Percentiles rank a stretch among this genome's conserved stretches.
phyloP scores from a whole-genome alignment of 2,329 filamentous ascomycete genomes.

The Colletotrichum orchidophilum region DNA sequence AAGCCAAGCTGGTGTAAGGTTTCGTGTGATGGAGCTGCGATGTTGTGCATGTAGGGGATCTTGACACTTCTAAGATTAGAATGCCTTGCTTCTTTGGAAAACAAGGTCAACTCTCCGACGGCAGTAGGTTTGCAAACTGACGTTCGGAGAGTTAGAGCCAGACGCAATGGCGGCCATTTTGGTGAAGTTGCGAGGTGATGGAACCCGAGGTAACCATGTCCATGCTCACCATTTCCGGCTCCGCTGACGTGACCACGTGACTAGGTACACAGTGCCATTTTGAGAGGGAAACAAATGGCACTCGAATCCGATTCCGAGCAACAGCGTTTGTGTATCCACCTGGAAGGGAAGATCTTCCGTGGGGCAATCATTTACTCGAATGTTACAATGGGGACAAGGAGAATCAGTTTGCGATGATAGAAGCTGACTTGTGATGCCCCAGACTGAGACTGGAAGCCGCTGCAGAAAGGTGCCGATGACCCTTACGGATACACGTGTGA shows the following conservation, averaged over 20 bases:
- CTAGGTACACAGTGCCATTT: not conserved
- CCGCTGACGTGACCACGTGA: not conserved
- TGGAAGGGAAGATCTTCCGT: no score
- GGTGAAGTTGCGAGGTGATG: not conserved
- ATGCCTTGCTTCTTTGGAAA: not conserved
- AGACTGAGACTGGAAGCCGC: no score
- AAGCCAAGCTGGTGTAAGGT: not conserved
- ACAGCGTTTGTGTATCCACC: not conserved
- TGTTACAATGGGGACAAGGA: no score
- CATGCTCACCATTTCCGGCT: not conserved
- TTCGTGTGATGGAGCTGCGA: slow-evolving; percentile 27
- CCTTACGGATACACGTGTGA: no score
- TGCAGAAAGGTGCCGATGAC: no score
- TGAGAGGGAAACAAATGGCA: not conserved
- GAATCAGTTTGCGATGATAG: no score
- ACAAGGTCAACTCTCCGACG: not conserved
- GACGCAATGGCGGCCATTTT: not conserved
- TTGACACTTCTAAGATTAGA: slow-evolving; percentile 23
- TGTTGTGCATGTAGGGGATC: slow-evolving; percentile 27
- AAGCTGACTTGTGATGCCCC: no score
- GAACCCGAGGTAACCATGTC: not conserved
- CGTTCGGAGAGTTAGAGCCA: not conserved
- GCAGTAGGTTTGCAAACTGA: not conserved
- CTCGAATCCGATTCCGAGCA: not conserved
- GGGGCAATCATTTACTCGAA: no score